Conservation (phyloP, 805 yeast species). For the Wickerhamomyces subpelliculosus region DNA sequence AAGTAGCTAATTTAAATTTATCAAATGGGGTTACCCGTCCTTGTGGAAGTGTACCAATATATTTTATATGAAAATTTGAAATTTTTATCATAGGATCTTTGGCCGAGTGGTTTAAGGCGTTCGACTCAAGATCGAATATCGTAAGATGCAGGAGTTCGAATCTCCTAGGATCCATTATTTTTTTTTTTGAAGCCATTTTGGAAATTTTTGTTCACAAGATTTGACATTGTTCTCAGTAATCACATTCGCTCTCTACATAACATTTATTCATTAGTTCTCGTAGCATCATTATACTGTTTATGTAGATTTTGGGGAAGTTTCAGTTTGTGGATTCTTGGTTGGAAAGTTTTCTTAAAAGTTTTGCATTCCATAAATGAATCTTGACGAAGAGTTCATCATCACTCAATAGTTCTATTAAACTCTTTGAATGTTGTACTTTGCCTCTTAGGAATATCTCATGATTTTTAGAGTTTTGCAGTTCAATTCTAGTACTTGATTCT, state of each 20-base stretch:
- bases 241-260: no score
- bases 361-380: constrained; percentile 59
- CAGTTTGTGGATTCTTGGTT: not conserved
- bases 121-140: constrained; percentile 5
- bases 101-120: constrained; percentile 5
- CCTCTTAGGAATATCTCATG: constrained; percentile 51
- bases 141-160: constrained; percentile 5
- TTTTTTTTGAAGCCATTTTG: no score
- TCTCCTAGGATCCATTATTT: constrained; percentile 4
- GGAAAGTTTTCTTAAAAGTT: constrained; percentile 32
- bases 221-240: no score
- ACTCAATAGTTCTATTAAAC: constrained; percentile 45
- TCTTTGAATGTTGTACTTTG: constrained; percentile 45
- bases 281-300: no score
- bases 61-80: no score
- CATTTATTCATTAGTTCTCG: no score
- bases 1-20: no score
- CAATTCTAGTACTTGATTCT: constrained; percentile 21
- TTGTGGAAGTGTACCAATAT: no score
- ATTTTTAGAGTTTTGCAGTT: constrained; percentile 21
- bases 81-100: no score
- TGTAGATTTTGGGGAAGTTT: no score
- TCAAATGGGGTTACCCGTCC: no score
- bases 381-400: constrained; percentile 49
- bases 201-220: no score